These are phyloP conservation scores for Gonium pectorale DNA, from an alignment of 139 green algal genomes.

Conservation along the genomic window DNA sequence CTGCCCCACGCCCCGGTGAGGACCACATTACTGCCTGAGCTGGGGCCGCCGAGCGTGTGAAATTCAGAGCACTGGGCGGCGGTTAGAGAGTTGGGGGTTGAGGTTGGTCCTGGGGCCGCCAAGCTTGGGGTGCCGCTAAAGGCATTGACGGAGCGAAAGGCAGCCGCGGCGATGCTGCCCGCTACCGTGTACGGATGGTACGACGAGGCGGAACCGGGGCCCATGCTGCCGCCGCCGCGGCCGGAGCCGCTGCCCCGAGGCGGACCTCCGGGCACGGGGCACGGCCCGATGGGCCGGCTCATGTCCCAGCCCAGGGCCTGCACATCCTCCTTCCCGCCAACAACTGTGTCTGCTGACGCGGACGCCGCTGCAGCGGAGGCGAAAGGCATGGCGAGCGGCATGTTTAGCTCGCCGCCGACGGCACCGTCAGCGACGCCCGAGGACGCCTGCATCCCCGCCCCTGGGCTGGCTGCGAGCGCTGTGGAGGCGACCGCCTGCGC, in stretches of 20 bases:
- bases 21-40: too few species aligned
- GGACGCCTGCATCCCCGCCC: not conserved
- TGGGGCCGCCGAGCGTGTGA: too few species aligned
- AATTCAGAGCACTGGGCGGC: too few species aligned
- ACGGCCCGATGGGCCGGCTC: not conserved
- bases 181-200: not conserved
- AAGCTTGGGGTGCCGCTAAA: not conserved
- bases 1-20: too few species aligned
- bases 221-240: too few species aligned
- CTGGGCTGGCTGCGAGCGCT: not conserved
- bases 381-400: not conserved
- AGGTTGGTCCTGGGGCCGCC: not conserved
- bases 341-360: not conserved
- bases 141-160: conserved; percentile 6
- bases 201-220: too few species aligned
- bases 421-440: too few species aligned
- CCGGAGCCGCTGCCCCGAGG: not conserved
- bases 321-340: too few species aligned
- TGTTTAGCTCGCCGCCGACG: not conserved
- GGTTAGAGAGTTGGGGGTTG: not conserved
- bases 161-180: conserved; percentile 29
- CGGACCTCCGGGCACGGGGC: not conserved
- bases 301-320: conserved; percentile 1
- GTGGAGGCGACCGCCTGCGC: not conserved
- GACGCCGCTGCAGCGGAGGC: not conserved